Base-by-base conservation (phyloP, 495 filamentous ascomycete species). In the Aspergillus cavernicola region DNA sequence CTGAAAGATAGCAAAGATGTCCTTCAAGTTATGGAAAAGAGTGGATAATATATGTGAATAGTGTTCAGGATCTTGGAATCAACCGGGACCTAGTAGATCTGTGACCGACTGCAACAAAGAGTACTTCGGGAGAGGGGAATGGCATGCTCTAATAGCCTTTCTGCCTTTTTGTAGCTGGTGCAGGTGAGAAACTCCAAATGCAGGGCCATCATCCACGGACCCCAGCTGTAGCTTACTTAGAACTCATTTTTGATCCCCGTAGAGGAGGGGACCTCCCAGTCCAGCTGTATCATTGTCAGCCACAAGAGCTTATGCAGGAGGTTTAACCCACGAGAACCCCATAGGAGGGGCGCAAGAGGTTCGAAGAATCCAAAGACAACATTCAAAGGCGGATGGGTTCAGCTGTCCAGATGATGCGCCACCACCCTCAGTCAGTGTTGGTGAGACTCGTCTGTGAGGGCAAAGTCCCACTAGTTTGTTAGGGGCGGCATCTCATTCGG, bases 401-500 rank as follows among this genome's bases (percentile, higher is more conserved):
- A 71, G 68, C 68, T 71, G 63, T 48, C 50, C 48, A 53, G 54
- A 26, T 38, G 53, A 56, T 50, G 61, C 68, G 68, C 68, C 68
- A 71, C 68, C 51, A 24, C 32, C 24, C 37, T 26, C 19, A 48
- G 49, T 46, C 56, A 58, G 42, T 35, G 24, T 46, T 28, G 42
- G 42, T 50, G 33, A 39, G 41, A 46, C 18, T 45, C 38, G 31
- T 31, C 18, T 23, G 31, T 36, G 29, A 49, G 42, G 35, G 19
- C 45, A 56, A 36, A 53, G 56, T 53, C 58, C 58, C 58, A 55
- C 59, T 62, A 58, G 50, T 59, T 54, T 52, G 11, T 58, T 56
- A 58, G 49, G 53, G 52, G 56, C 39, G 44, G 52, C 22, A 31
- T 33, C 38, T 39, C 35, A 36, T 42, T 50, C 35, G 39, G 23